Base-by-base conservation (phyloP, 805 yeast species). In the Metschnikowia bowlesiae region DNA sequence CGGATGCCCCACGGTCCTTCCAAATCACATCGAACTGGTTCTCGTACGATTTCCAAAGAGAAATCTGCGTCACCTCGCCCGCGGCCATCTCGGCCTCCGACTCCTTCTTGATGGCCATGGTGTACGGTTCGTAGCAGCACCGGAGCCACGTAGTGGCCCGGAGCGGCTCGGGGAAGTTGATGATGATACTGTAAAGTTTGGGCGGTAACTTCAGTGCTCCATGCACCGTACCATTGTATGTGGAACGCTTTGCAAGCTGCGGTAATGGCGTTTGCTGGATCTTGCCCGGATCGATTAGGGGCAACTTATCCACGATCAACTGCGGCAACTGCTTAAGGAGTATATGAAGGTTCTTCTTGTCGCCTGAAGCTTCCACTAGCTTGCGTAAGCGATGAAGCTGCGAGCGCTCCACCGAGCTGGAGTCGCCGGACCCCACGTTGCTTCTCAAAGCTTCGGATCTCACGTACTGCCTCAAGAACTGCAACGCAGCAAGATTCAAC, bases 141-240 rank as follows among this genome's bases (percentile, higher is more conserved):
- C 96, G 81, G 75, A 94, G 84, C 98, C 98, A 94, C 31, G 89
- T 79, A 5, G 96, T 88, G 0, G 98, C 96, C 54, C 99, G 78
- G 51, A 82, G 78, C 2, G 98, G 98, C 68, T 94, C 99, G 10
- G 83, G 79, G 48, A 90, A 69, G 30, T 73, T 70, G 43, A 85
- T 73, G 35, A 94, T 76, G 40, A 84, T 79, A n/a, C 74, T 69
- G 54, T 81, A 77, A 35, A 89, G 72, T 3, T 75, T 75, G 2
- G 69, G 69, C 2, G 85, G 75, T 33, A 89, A 69, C 26, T 64
- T 69, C 3, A 96, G 91, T 4, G 90, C 83, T 4, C 75, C 71
- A 1, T 75, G 71, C 2, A 96, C 96, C 0, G 82, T 80, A 8
- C 71, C 68, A 9, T 66, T 55, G 50, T 62, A 60, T 11, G 62